Conservation (phyloP, 441 rosid species). For the Pelargonium myrrhifolium region DNA sequence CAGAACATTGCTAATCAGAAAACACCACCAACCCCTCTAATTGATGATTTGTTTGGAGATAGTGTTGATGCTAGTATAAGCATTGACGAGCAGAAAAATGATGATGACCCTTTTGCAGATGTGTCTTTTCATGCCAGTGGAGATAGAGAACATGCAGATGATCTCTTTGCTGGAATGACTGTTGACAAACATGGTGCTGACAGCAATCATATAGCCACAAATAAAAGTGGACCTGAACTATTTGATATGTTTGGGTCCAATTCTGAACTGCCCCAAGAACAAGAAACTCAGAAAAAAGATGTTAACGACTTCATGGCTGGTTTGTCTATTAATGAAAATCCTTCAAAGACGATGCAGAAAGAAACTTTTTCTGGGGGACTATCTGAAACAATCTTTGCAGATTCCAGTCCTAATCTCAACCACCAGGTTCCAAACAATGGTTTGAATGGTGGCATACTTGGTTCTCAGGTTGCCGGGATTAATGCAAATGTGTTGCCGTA, state of each 20-base stretch:
- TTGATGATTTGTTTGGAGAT: slow-evolving; percentile 78
- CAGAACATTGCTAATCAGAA: slow-evolving; percentile 28
- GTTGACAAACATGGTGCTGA: slow-evolving; percentile 31
- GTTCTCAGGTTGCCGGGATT: slow-evolving; percentile 46
- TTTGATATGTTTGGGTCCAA: slow-evolving; percentile 62
- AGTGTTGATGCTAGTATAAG: slow-evolving; percentile 28
- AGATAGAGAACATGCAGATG: slow-evolving; percentile 41
- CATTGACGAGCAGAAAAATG: slow-evolving; percentile 36
- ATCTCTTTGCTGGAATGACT: slow-evolving; percentile 77
- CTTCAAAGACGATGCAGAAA: slow-evolving; percentile 34
- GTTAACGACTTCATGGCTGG: slow-evolving; percentile 63
- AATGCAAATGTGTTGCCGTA: slow-evolving; percentile 45
- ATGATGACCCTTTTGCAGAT: slow-evolving; percentile 78
- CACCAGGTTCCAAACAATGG: slow-evolving; percentile 38
- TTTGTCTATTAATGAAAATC: slow-evolving; percentile 48
- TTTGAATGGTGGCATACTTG: slow-evolving; percentile 36
- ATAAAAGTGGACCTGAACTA: slow-evolving; percentile 35
- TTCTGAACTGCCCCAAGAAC: slow-evolving; percentile 32
- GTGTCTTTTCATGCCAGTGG: slow-evolving; percentile 67
- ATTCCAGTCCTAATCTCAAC: slow-evolving; percentile 31
- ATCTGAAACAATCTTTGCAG: slow-evolving; percentile 40
- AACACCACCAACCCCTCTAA: slow-evolving; percentile 37
- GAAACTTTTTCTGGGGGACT: slow-evolving; percentile 27
- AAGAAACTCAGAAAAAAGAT: slow-evolving; percentile 28
- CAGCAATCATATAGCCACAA: slow-evolving; percentile 28